phyloP scores from a whole-genome alignment of 148 eudicot species.

The Nepenthes mirabilis region DNA sequence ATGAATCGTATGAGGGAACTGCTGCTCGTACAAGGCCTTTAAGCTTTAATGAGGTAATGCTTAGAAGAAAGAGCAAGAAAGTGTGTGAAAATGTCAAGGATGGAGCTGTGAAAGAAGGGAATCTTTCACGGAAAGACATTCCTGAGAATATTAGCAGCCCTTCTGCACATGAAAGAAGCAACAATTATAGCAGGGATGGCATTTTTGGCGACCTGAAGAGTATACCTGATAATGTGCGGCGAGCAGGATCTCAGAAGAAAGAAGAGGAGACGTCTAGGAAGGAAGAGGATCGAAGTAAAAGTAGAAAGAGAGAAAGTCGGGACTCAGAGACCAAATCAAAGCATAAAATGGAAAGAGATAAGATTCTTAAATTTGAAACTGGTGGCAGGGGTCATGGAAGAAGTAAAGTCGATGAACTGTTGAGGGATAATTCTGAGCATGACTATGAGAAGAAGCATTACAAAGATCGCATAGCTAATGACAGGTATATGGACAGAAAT shows the following conservation, averaged over 20 bases:
- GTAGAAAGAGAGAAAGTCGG: conserved; percentile 22
- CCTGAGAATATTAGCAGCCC: conserved; percentile 9
- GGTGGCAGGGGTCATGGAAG: conserved; percentile 25
- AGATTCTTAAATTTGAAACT: conserved; percentile 10
- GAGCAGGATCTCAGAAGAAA: conserved; percentile 26
- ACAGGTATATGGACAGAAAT: conserved; percentile 15
- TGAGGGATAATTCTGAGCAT: conserved; percentile 26
- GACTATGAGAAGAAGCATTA: conserved; percentile 27
- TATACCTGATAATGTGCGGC: conserved; percentile 23
- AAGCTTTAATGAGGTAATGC: conserved; percentile 83
- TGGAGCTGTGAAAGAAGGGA: conserved; percentile 17
- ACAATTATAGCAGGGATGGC: conserved; percentile 19
- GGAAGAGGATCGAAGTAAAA: conserved; percentile 23
- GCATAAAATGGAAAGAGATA: conserved; percentile 5
- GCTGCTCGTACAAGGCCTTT: conserved; percentile 93
- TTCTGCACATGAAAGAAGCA: conserved; percentile 10
- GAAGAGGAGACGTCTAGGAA: conserved; percentile 22
- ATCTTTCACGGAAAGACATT: conserved; percentile 11
- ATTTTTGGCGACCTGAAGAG: conserved; percentile 13
- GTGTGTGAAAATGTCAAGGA: conserved; percentile 19
- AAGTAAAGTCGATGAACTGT: conserved; percentile 26
- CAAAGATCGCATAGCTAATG: conserved; percentile 19
- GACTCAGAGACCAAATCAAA: conserved; percentile 19
- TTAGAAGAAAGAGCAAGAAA: conserved; percentile 50
- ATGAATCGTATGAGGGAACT: conserved; percentile 43